phyloP scores from a whole-genome alignment of 164 flowering plant species.

The Vitis amurensis region DNA sequence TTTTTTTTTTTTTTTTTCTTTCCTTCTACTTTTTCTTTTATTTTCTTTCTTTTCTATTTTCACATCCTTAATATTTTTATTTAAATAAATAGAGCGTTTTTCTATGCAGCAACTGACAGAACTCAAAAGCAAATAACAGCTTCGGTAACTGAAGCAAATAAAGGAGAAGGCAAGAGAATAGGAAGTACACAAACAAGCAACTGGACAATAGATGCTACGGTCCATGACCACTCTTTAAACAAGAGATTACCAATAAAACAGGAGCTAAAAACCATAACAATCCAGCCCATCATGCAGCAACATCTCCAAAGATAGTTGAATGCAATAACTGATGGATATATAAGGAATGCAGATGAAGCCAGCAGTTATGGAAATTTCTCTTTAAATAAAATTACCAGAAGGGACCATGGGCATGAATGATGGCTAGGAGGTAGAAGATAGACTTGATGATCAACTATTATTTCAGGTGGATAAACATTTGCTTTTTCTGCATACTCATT shows the following conservation, averaged over 20 bases:
- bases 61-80: too few relatives aligned
- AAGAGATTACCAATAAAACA: neutral
- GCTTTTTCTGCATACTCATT: slow-evolving; percentile 77
- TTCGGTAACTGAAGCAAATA: slow-evolving; percentile 3
- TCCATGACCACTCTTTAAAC: slow-evolving; percentile 6
- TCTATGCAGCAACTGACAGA: neutral
- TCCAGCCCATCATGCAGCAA: slow-evolving; percentile 35
- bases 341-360: too few relatives aligned
- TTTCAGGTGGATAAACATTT: slow-evolving; percentile 73
- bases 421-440: slow-evolving; percentile 79
- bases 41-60: too few relatives aligned
- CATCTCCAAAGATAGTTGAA: slow-evolving; percentile 24
- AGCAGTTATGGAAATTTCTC: neutral
- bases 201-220: neutral
- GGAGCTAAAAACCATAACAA: slow-evolving; percentile 3
- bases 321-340: neutral
- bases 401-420: slow-evolving; percentile 58
- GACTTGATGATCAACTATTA: slow-evolving; percentile 54
- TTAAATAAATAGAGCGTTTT: neutral
- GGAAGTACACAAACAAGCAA: slow-evolving; percentile 7
- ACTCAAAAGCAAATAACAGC: neutral
- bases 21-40: too few relatives aligned
- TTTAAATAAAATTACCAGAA: slow-evolving; percentile 54
- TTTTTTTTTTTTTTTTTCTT: too few relatives aligned
- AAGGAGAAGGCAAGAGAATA: neutral